These are phyloP conservation scores for Pseudogymnoascus destructans DNA, from an alignment of 2,329 filamentous ascomycete genomes.

Conservation along the genomic window DNA sequence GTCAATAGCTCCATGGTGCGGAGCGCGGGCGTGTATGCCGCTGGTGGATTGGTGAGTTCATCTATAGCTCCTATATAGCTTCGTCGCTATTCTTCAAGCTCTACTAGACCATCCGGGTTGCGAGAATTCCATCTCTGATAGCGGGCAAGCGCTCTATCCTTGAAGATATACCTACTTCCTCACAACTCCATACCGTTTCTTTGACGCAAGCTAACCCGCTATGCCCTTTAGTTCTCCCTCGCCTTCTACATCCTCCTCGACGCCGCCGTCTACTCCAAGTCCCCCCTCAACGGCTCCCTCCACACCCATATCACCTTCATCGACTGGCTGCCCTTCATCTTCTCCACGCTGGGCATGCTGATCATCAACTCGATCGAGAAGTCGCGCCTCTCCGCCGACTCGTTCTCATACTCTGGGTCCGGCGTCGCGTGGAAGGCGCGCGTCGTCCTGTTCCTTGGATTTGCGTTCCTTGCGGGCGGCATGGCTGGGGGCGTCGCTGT, in stretches of 20 bases:
- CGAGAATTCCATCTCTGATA: conserved; percentile 11
- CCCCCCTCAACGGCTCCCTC: conserved; percentile 41
- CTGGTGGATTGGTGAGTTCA: conserved; percentile 47
- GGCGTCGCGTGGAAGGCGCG: conserved; percentile 57
- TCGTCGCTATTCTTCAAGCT: background rate
- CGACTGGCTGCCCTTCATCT: conserved; percentile 58
- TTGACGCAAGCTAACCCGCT: background rate
- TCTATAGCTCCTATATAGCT: background rate
- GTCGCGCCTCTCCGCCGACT: conserved; percentile 48
- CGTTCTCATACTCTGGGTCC: conserved; percentile 47
- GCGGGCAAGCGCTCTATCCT: background rate
- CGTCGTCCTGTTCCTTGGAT: conserved; percentile 54
- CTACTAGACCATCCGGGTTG: background rate
- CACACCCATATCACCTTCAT: conserved; percentile 49
- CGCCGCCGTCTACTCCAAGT: conserved; percentile 53
- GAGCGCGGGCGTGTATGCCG: conserved; percentile 48
- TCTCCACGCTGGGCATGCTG: conserved; percentile 53
- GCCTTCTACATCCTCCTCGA: conserved; percentile 59
- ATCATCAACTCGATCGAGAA: conserved; percentile 62
- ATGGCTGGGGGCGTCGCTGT: conserved; percentile 59
- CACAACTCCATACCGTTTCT: background rate
- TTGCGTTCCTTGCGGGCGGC: conserved; percentile 50
- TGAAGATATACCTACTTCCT: background rate
- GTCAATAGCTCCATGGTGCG: conserved; percentile 51
- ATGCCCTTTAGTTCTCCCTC: conserved; percentile 47